A percentile compares a stretch with the other conserved stretches of the same genome.
These are phyloP conservation scores for Echinochloa phyllopogon DNA, from an alignment of 176 grass and related monocot species.

Conservation along the genomic window DNA sequence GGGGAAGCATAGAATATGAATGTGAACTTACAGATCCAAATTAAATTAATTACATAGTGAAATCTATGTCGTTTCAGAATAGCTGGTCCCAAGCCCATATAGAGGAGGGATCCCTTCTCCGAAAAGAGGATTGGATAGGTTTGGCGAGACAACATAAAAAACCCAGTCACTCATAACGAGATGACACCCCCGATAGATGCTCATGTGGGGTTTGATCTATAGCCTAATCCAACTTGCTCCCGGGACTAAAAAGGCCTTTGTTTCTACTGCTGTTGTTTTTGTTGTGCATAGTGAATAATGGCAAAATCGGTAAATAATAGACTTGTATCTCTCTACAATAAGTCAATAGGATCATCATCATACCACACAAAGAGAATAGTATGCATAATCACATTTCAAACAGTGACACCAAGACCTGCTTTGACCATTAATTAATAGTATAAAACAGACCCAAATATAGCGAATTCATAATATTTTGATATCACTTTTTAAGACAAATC, in stretches of 20 bases:
- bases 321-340: too few relatives aligned
- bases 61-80: background rate
- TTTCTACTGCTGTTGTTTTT: background rate
- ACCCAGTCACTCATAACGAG: background rate
- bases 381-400: background rate
- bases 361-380: too few relatives aligned
- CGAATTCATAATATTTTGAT: background rate
- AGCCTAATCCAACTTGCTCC: background rate
- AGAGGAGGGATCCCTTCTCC: background rate
- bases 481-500: background rate
- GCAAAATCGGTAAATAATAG: slow-evolving; percentile 16
- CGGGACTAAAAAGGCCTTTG: background rate
- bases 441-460: background rate
- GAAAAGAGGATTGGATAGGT: background rate
- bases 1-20: slow-evolving; percentile 18
- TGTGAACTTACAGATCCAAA: slow-evolving; percentile 8
- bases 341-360: background rate
- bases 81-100: background rate
- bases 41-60: slow-evolving; percentile 31
- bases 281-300: background rate
- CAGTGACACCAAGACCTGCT: background rate
- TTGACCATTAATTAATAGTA: background rate
- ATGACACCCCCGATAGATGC: background rate
- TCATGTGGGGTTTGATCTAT: background rate
- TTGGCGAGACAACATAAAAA: background rate